Base-by-base conservation (phyloP, 768 basidiomycete genomes). In the Russula lepida region DNA sequence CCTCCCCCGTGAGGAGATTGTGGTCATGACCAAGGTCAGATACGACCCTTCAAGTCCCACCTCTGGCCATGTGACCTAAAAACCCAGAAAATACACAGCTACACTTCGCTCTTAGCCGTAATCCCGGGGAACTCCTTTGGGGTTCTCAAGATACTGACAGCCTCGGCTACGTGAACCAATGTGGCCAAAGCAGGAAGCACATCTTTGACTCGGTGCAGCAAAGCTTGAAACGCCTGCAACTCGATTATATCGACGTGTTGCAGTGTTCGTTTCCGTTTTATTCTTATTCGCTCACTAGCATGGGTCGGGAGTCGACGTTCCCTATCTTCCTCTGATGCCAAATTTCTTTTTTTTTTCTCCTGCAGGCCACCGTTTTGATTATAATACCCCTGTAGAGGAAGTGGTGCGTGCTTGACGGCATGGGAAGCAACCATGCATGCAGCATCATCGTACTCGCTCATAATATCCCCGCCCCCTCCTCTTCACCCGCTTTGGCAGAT, bases 171-270 rank as follows among this genome's bases (percentile, higher is more conserved):
- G 71, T 76, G 41, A 79, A 78, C 61, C 71, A 74, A 46, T 44
- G 69, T 11, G 75, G 75, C 3, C 65, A 73, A 3, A 71, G 66
- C 54, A 71, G 77, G 33, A 78, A 81, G 75, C 79, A 81, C 68
- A 84, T 86, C 68, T 85, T 86, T 64, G 83, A 81, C 39, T 72
- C 79, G 13, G 78, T 80, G 13, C 83, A 83, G 64, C 71, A 73
- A 25, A 82, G 81, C 54, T 70, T 89, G 56, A 71, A 84, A 66
- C 76, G 88, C 35, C 75, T 90, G 11, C 84, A 87, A 53, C 71
- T 86, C 32, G 87, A 89, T 54, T 89, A 88, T 62, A 76, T 91
- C 64, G 88, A 89, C 68, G 71, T 89, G 1, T 71, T 88, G 9
- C 86, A 88, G 73, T 85, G 85, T 77, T 51, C 53, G 60, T 50